Evolutionary conservation across 1,139 yeast genomes (phyloP).

Genomic region (Maudiozyma humilis): DNA sequence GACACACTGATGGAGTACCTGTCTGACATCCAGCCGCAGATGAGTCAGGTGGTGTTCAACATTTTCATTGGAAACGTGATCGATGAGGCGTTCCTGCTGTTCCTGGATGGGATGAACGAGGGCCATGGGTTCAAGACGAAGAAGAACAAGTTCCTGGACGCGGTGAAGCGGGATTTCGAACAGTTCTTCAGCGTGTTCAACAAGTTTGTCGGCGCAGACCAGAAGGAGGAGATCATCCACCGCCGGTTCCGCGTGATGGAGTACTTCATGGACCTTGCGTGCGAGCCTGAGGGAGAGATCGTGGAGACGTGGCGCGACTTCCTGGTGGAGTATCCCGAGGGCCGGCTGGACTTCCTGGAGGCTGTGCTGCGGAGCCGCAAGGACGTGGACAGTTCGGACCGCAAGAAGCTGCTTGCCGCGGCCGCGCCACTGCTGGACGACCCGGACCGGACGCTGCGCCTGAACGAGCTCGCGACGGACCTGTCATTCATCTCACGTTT

Average conservation of each 20-base stretch:
- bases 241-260: conserved; percentile 62
- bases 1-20: conserved; percentile 73
- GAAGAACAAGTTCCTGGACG: conserved; percentile 42
- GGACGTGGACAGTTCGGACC: conserved; percentile 28
- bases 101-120: conserved; percentile 40
- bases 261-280: conserved; percentile 59
- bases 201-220: conserved; percentile 38
- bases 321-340: conserved; percentile 51
- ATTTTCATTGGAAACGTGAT: conserved; percentile 46
- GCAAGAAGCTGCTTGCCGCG: conserved; percentile 20
- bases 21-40: conserved; percentile 46
- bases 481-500: conserved; percentile 23
- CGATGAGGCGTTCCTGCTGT: conserved; percentile 42
- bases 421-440: conserved; percentile 17
- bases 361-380: conserved; percentile 38
- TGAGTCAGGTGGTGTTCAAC: conserved; percentile 44
- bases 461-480: conserved; percentile 10
- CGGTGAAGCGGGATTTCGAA: conserved; percentile 61
- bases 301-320: conserved; percentile 53
- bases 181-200: conserved; percentile 55
- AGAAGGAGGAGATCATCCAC: conserved; percentile 32
- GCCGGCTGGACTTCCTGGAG: conserved; percentile 61
- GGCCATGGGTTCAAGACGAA: conserved; percentile 34
- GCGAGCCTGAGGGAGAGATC: conserved; percentile 44
- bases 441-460: conserved; percentile 12